phyloP scores from a whole-genome alignment of 192 early-diverging fungal species.

The Irineochytrium annulatum region DNA sequence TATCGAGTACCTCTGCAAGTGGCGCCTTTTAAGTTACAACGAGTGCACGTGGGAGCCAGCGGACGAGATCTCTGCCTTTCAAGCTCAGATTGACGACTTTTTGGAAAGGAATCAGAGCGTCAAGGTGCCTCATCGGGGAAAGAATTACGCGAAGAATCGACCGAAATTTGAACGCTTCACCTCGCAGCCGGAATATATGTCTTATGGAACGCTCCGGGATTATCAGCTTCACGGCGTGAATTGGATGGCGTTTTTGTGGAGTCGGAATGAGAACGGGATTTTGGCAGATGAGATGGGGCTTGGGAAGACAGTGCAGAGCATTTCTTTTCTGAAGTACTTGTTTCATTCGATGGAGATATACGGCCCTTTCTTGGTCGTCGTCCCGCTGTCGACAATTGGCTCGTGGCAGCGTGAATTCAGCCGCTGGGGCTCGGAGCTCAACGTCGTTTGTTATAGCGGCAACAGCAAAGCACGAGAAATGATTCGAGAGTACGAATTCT shows the following conservation, averaged over 20 bases:
- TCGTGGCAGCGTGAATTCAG: conserved; percentile 96
- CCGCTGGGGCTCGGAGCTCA: conserved; percentile 93
- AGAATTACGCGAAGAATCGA: conserved; percentile 51
- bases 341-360: conserved; percentile 79
- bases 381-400: conserved; percentile 91
- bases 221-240: conserved; percentile 94
- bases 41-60: conserved; percentile 87
- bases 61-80: conserved; percentile 66
- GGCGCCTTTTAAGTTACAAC: conserved; percentile 83
- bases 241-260: conserved; percentile 97
- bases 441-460: conserved; percentile 87
- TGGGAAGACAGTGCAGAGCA: conserved; percentile 98
- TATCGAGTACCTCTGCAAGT: conserved; percentile 90
- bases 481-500: conserved; percentile 96
- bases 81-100: conserved; percentile 81
- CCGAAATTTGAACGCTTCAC: conserved; percentile 73
- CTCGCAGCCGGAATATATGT: conserved; percentile 77
- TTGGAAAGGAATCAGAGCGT: conserved; percentile 71
- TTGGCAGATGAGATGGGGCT: conserved; percentile 87
- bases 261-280: conserved; percentile 92
- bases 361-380: conserved; percentile 94
- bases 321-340: conserved; percentile 86
- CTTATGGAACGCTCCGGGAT: conserved; percentile 85
- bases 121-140: conserved; percentile 67
- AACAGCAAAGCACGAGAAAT: conserved; percentile 72